Evolutionary conservation across 2,329 filamentous ascomycete genomes (phyloP), one percentile per base, ranked within the genome.

Genomic region (Talaromyces marneffei): DNA sequence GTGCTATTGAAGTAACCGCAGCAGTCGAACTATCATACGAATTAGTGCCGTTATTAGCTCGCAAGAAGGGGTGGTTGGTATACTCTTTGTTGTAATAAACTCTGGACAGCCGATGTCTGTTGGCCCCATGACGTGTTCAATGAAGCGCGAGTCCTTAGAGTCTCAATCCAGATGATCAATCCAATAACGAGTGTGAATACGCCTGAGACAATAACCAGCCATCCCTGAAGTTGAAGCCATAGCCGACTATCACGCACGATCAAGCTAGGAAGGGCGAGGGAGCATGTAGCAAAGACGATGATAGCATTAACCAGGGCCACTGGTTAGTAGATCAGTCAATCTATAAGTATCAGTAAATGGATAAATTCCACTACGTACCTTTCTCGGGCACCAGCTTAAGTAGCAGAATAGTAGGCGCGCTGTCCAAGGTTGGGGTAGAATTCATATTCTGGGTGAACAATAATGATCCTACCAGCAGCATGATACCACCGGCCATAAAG

Each of bases 1-100:
- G 86, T 88, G 73, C 83, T 85, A 77, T 92, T 91, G 67, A 84
- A 77, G 77, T 90, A 94, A 64, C 90, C 90, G 68, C 90, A 94
- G 83, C 90, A 94, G 68, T 85, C 73, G 72, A 93, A 92, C 86
- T 91, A 65, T 39, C n/a, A n/a, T 8, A 46, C 27, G 3, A 52
- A 18, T 57, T 7, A 37, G 20, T n/a, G 9, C 8, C 25, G 37
- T 33, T n/a, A 23, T 9, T 16, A 18, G 16, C 14, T n/a, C 27
- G 16, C 12, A 44, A 59, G 29, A 20, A 42, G 16, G n/a, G n/a
- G n/a, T 14, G 40, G 35, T 20, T 33, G 54, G 12, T 83, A 58
- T 77, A 91, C 88, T 70, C 83, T 80, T 67, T 84, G 82, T 74
- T 94, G 89, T 71, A 94, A 80, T 59, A 92, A 76, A 65, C 83